Percentiles rank a stretch among this genome's conserved stretches.
Evolutionary conservation across 768 basidiomycete genomes (phyloP).

Genomic region (Pisolithus marmoratus): DNA sequence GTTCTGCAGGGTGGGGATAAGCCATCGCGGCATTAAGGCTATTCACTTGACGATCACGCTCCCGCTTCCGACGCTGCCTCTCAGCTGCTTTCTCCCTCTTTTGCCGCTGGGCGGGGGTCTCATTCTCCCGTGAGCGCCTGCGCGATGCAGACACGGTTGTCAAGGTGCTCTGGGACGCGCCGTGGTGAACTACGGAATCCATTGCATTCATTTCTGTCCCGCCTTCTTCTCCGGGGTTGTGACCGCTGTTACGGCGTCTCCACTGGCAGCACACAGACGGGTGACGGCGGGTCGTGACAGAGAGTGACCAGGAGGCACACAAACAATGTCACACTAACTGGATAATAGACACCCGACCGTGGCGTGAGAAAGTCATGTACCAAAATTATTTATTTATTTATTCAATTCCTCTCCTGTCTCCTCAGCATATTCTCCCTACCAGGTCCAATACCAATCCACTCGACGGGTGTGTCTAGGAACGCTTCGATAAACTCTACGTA

Average conservation of each 20-base stretch:
- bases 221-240: constrained; percentile 17
- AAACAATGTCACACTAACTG: constrained; percentile 17
- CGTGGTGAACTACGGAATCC: constrained; percentile 30
- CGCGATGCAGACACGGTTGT: constrained; percentile 31
- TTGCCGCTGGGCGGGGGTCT: constrained; percentile 63
- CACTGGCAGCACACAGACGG: constrained; percentile 9
- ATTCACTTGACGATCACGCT: constrained; percentile 51
- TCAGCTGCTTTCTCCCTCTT: constrained; percentile 88
- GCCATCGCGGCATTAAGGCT: constrained; percentile 38
- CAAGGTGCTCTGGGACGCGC: constrained; percentile 26
- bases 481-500: constrained; percentile 87
- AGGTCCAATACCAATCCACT: constrained; percentile 94
- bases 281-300: constrained; percentile 31
- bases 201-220: constrained; percentile 26
- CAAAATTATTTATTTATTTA: not conserved
- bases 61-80: constrained; percentile 77
- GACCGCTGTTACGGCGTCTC: constrained; percentile 31
- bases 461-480: constrained; percentile 64
- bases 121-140: constrained; percentile 62
- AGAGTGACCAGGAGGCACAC: constrained; percentile 22
- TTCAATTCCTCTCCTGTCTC: constrained; percentile 21
- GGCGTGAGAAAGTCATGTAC: constrained; percentile 20
- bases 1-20: constrained; percentile 31
- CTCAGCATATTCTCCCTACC: constrained; percentile 72
- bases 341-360: not conserved